Evolutionary conservation across 2,329 filamentous ascomycete genomes (phyloP).

Genomic region (Dryadomyces quercivorus): DNA sequence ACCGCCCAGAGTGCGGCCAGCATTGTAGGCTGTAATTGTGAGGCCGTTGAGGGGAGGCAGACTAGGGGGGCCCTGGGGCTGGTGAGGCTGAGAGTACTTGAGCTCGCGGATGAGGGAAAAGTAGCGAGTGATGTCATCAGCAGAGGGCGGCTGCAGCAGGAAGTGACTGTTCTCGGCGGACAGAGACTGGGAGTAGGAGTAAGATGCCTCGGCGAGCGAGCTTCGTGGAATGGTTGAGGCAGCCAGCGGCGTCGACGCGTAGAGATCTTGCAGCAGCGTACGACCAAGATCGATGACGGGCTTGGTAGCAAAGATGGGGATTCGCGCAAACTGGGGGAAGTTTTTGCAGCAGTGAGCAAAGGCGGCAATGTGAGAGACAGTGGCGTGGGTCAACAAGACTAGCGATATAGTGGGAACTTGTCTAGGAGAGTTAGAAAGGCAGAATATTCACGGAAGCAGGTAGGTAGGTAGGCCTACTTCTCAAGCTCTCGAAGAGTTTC

Average conservation of each 20-base stretch:
- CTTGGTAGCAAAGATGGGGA: conserved; percentile 87
- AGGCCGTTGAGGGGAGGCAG: conserved; percentile 82
- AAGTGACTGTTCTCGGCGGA: conserved; percentile 38
- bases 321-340: conserved; percentile 79
- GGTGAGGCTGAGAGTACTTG: conserved; percentile 94
- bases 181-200: conserved; percentile 39
- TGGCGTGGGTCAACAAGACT: conserved; percentile 89
- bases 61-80: conserved; percentile 75
- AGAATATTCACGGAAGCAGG: neutral
- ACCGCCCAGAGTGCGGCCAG: conserved; percentile 87
- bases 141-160: conserved; percentile 56
- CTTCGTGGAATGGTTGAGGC: conserved; percentile 67
- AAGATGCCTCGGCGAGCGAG: conserved; percentile 55
- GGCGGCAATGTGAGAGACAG: conserved; percentile 78
- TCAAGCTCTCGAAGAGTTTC: conserved; percentile 77
- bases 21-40: conserved; percentile 92
- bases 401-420: conserved; percentile 86
- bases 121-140: conserved; percentile 83
- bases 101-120: conserved; percentile 84
- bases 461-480: conserved; percentile 44
- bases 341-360: conserved; percentile 97
- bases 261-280: conserved; percentile 82
- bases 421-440: conserved; percentile 30
- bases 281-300: conserved; percentile 89
- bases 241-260: conserved; percentile 78